A percentile compares a stretch with the other conserved stretches of the same genome.
Evolutionary conservation across 225 moss, liverwort and hornwort species (phyloP).

Genomic region (Straminergon stramineum): DNA sequence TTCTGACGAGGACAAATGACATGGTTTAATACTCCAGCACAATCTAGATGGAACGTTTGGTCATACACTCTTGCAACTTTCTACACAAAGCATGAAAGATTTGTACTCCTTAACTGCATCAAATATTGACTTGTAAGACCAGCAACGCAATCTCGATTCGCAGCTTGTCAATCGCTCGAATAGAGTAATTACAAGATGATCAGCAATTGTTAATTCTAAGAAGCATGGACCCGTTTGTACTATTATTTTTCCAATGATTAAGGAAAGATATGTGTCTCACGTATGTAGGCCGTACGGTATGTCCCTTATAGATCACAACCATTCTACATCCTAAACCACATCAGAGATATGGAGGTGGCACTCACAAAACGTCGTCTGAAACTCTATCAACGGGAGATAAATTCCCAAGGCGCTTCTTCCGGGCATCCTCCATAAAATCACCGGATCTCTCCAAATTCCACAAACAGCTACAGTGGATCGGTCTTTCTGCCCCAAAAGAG

Average conservation of each 20-base stretch:
- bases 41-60: neutral
- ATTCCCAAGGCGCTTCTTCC: slow-evolving; percentile 32
- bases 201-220: neutral
- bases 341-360: neutral
- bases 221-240: neutral
- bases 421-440: slow-evolving; percentile 9
- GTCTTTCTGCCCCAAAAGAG: slow-evolving; percentile 25
- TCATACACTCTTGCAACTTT: neutral
- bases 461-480: slow-evolving; percentile 45
- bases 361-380: slow-evolving; percentile 57
- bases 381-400: slow-evolving; percentile 38
- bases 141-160: neutral
- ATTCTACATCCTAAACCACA: neutral
- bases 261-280: neutral
- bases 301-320: neutral
- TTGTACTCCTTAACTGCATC: neutral
- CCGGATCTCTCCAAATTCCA: slow-evolving; percentile 18
- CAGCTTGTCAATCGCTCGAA: neutral
- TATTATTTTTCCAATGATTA: neutral
- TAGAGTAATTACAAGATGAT: neutral
- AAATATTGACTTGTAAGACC: neutral
- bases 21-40: neutral
- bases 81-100: neutral
- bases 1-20: slow-evolving; percentile 1
- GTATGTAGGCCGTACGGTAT: neutral